phyloP scores from a whole-genome alignment of 805 yeast genomes.

The Candida rishiriensis region DNA sequence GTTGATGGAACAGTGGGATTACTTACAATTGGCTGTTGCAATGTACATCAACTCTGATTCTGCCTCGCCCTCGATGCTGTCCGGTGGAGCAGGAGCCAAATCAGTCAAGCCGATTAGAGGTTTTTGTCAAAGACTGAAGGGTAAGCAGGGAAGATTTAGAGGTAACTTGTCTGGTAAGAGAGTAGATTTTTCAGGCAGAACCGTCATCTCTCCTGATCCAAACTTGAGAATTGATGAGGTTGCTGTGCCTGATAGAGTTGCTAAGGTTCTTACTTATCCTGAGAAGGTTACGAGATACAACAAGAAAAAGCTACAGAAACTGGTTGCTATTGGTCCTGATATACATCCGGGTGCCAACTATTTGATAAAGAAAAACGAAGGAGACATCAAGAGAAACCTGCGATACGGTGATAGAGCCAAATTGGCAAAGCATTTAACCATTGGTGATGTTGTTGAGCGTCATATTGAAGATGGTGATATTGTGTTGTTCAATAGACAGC shows the following conservation, averaged over 20 bases:
- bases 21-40: constrained; percentile 89
- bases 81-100: constrained; percentile 53
- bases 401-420: constrained; percentile 81
- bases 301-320: constrained; percentile 64
- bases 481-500: constrained; percentile 95
- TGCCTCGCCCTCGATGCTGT: constrained; percentile 72
- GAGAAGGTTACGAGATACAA: constrained; percentile 91
- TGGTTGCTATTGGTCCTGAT: constrained; percentile 81
- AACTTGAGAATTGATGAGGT: constrained; percentile 92
- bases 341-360: constrained; percentile 97
- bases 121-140: constrained; percentile 93
- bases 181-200: constrained; percentile 97
- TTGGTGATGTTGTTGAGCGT: constrained; percentile 94
- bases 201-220: constrained; percentile 98
- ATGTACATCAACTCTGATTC: constrained; percentile 97
- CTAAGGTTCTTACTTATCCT: constrained; percentile 92
- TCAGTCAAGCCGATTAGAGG: constrained; percentile 85
- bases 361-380: constrained; percentile 74
- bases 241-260: constrained; percentile 96
- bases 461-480: constrained; percentile 97
- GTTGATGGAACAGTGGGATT: constrained; percentile 99
- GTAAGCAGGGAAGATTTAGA: constrained; percentile 98
- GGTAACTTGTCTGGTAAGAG: constrained; percentile 98
- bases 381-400: constrained; percentile 76
- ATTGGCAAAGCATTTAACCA: constrained; percentile 67